Conservation (phyloP, 2,329 filamentous ascomycete genomes). For the Aspergillus pseudoviridinutans region DNA sequence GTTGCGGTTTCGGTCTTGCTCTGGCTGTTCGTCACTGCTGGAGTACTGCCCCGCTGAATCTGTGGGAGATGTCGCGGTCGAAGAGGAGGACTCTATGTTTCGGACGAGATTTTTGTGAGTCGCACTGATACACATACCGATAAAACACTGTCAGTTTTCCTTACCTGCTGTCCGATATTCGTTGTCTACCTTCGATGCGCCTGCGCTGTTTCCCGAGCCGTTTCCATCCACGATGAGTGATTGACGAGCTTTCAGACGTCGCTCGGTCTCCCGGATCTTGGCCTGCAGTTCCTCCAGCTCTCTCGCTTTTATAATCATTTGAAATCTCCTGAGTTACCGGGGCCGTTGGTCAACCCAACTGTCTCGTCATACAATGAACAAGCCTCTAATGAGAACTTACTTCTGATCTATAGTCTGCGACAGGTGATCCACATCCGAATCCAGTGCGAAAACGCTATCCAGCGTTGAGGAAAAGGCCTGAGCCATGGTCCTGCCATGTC, state of each 20-base stretch:
- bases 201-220: conserved; percentile 7
- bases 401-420: conserved; percentile 74
- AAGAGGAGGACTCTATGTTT: conserved; percentile 10
- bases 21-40: conserved; percentile 24
- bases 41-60: conserved; percentile 19
- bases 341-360: conserved; percentile 3
- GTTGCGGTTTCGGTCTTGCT: conserved; percentile 11
- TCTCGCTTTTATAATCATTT: conserved; percentile 66
- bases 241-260: conserved; percentile 56
- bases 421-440: conserved; percentile 70
- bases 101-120: conserved; percentile 10
- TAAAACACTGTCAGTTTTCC: conserved; percentile 6
- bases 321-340: conserved; percentile 62
- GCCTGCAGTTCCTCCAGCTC: conserved; percentile 85
- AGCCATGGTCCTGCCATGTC: conserved; percentile 67
- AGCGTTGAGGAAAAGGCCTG: conserved; percentile 81
- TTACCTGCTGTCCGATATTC: conserved; percentile 20
- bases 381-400: conserved; percentile 50
- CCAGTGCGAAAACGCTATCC: conserved; percentile 84
- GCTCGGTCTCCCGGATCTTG: conserved; percentile 78
- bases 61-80: conserved; percentile 18
- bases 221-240: conserved; percentile 12
- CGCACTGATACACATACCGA: not conserved
- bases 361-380: not conserved
- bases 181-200: conserved; percentile 9